These are phyloP conservation scores for Ceriops zippeliana DNA, from an alignment of 345 rosid genomes.

Conservation along the genomic window DNA sequence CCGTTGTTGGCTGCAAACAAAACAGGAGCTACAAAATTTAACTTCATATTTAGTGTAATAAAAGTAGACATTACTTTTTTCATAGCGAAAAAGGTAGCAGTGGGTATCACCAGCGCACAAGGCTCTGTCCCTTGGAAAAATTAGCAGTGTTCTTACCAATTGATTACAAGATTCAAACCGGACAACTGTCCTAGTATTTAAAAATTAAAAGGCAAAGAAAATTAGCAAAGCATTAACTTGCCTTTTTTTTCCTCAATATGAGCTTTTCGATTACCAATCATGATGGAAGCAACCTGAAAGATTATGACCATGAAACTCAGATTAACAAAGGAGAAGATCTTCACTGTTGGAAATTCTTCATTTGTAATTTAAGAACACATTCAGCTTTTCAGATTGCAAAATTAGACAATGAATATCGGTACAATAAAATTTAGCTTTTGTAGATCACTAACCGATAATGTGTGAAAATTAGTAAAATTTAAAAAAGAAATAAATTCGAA, in stretches of 20 bases:
- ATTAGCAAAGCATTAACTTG: constrained; percentile 12
- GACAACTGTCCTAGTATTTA: not conserved
- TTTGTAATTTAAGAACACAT: not conserved
- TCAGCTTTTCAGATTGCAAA: not conserved
- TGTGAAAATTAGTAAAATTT: not conserved
- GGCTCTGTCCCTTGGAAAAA: too few species aligned
- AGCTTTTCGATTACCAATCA: constrained; percentile 57
- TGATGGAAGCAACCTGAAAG: constrained; percentile 45
- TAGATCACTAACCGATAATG: not conserved
- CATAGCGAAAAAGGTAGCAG: too few species aligned
- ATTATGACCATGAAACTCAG: constrained; percentile 2
- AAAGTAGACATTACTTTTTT: not conserved
- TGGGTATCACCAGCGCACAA: too few species aligned
- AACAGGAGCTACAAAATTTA: not conserved
- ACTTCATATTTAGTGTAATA: not conserved
- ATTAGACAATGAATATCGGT: not conserved
- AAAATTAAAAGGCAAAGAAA: not conserved
- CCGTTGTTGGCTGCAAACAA: constrained; percentile 15
- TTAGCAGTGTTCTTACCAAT: not conserved
- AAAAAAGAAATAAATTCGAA: not conserved
- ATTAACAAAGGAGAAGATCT: not conserved
- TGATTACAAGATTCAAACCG: not conserved
- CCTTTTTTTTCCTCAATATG: constrained; percentile 82
- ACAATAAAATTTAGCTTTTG: not conserved
- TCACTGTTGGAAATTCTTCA: not conserved